A percentile compares a stretch with the other conserved stretches of the same genome.
Conservation (phyloP, 2,329 filamentous ascomycete genomes). For the Colletotrichum echinochloae region DNA sequence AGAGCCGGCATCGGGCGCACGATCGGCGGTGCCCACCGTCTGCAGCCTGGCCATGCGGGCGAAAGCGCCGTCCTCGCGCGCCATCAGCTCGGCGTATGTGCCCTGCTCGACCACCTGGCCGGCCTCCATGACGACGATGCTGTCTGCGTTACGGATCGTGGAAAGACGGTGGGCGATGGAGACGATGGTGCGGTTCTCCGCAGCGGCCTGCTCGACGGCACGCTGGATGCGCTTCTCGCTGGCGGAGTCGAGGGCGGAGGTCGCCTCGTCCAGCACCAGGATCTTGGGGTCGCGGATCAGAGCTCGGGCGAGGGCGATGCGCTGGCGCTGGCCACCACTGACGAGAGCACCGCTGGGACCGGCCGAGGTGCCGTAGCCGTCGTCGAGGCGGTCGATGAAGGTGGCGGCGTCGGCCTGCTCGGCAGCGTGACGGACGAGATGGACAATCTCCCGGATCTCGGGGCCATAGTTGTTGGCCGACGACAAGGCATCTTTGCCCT, state of each 20-base stretch:
- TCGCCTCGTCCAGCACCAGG: constrained; percentile 65
- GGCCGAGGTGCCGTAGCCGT: constrained; percentile 60
- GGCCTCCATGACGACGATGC: constrained; percentile 73
- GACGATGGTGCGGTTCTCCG: constrained; percentile 70
- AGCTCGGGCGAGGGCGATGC: constrained; percentile 62
- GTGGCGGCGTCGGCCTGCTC: constrained; percentile 64
- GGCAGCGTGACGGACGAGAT: constrained; percentile 59
- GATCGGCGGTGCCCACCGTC: constrained; percentile 40
- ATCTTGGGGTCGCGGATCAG: constrained; percentile 62
- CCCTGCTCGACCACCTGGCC: constrained; percentile 74
- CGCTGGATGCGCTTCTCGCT: constrained; percentile 61
- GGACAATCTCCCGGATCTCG: constrained; percentile 56
- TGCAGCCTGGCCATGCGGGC: constrained; percentile 45
- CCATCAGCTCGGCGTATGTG: constrained; percentile 70
- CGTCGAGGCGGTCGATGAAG: constrained; percentile 62
- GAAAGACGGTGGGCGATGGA: constrained; percentile 73
- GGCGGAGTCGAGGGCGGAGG: constrained; percentile 62
- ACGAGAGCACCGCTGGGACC: constrained; percentile 60
- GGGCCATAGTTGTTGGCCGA: constrained; percentile 42
- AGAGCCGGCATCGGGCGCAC: constrained; percentile 33
- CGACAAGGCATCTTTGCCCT: constrained; percentile 44
- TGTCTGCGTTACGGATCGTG: constrained; percentile 73
- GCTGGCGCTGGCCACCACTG: constrained; percentile 65
- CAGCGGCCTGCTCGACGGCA: constrained; percentile 52
- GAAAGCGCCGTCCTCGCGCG: constrained; percentile 52